A percentile compares a stretch with the other conserved stretches of the same genome.
Evolutionary conservation across 23 red algal species (phyloP).

Genomic region (Agarophyton chilense): DNA sequence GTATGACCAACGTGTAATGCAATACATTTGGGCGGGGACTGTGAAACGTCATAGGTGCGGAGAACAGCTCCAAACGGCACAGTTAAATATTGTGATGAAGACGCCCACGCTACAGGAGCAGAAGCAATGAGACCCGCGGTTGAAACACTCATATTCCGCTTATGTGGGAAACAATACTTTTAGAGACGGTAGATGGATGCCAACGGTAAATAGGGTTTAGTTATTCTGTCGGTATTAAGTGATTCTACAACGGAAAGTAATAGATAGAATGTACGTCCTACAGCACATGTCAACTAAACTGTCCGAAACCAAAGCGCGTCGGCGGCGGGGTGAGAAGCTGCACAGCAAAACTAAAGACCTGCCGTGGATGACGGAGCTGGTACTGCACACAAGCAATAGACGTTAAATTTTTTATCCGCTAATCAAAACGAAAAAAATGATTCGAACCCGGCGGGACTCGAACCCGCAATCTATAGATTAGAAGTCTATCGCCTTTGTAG

Average conservation of each 20-base stretch:
- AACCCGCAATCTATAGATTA: conserved; percentile 98
- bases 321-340: too few relatives aligned
- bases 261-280: too few relatives aligned
- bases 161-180: too few relatives aligned
- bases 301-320: too few relatives aligned
- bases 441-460: conserved; percentile 89
- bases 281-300: too few relatives aligned
- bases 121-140: conserved; percentile 31
- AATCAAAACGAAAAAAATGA: conserved; percentile 1
- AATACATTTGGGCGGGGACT: conserved; percentile 24
- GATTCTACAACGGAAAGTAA: too few relatives aligned
- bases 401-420: background rate
- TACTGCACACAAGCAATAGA: too few relatives aligned
- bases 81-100: conserved; percentile 25
- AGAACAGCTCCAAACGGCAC: conserved; percentile 67
- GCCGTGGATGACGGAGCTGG: too few relatives aligned
- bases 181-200: too few relatives aligned
- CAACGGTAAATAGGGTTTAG: too few relatives aligned
- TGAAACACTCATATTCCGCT: background rate
- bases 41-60: conserved; percentile 38
- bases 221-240: too few relatives aligned
- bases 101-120: conserved; percentile 31
- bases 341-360: too few relatives aligned
- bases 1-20: conserved; percentile 18
- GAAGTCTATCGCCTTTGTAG: conserved; percentile 86